Evolutionary conservation across 495 filamentous ascomycete species (phyloP), one percentile per base, ranked within the genome.

Genomic region (Lasiosphaeriaceae sp.): DNA sequence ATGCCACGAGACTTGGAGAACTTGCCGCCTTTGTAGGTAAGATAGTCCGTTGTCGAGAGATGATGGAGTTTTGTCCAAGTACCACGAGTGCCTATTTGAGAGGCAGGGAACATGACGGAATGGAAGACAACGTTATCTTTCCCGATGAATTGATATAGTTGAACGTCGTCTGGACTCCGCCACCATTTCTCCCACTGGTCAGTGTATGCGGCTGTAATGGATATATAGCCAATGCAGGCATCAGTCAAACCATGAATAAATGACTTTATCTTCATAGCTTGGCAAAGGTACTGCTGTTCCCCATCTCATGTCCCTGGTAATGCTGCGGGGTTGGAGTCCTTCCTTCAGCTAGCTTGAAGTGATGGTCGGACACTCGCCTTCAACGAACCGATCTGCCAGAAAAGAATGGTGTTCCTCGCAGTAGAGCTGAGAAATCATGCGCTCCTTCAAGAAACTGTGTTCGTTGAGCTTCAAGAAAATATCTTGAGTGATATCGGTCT

Each of bases 231-330:
- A 59, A 96, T 94, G 69, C 90, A 95, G 39, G 92, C 92, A 69
- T 97, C 92, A 60, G n/a, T n/a, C n/a, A n/a, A 97, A 97, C 92
- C 92, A 97, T 37, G 93, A 89, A 63, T 97, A 97, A 57, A 96
- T 78, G 52, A 94, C 90, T 74, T 93, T 93, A 51, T 86, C 76
- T 51, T 85, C 84, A 52, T 86, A 91, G 11, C 81, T 85, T 6
- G 72, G 71, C 22, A 78, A 61, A 14, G 89, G 89, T 11, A 92
- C 81, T 4, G 84, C 4, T 9, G 47, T 51, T 6, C 55, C 92
- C 92, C 92, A 96, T 70, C 85, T 89, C 51, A 97, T 75, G 71
- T 96, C 91, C 60, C 92, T 75, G 19, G 92, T 97, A 66, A 97
- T 96, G 57, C 87, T 88, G 41, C 92, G 86, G 21, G 83, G 81